Base-by-base conservation (phyloP, 345 rosid genomes). In the Syzygium jambos region DNA sequence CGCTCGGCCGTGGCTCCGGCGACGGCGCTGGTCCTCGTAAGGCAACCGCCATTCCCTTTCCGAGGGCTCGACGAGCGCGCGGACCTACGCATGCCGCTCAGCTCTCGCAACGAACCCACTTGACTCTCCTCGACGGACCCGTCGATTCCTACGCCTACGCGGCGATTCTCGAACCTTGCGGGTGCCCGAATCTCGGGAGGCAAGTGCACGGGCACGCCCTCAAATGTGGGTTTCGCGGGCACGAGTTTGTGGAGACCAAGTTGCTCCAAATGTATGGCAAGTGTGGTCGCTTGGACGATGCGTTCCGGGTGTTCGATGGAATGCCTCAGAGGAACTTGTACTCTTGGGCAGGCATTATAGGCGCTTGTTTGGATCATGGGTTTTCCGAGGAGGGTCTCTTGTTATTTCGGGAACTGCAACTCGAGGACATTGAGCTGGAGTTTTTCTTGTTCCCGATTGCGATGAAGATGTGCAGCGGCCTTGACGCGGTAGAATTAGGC, bases 231-330 rank as follows among this genome's bases (percentile, higher is more conserved):
- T 88, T 92, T 89, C 85, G 78, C 17, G 92, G 91, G 85, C 90
- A 93, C 84, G 95, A 90, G 85, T 94, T 92, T 82, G 91, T 94
- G n/a, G 94, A 91, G 86, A 92, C 95, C n/a, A 93, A 93, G 86
- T 88, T 94, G 93, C 89, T 94, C n/a, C 94, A 92, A 68, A 87
- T 93, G 92, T 94, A 93, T 77, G 91, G 93, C 46, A 86, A 88
- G 86, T 89, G 89, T 63, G 87, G 91, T 65, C 87, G 88, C 85
- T 65, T 93, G 78, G 90, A 85, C 51, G 89, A 77, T 88, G 94
- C 95, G 80, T 73, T 86, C 7, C 55, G 85, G 54, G 27, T 93
- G 91, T 94, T 94, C 85, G 92, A 93, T 84, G 86, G 85, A 87
- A 89, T 92, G 94, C 92, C 91, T 46, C 63, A 55, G 2, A 91